These are phyloP conservation scores for Orychophragmus violaceus DNA, from an alignment of 345 rosid species.

Conservation along the genomic window DNA sequence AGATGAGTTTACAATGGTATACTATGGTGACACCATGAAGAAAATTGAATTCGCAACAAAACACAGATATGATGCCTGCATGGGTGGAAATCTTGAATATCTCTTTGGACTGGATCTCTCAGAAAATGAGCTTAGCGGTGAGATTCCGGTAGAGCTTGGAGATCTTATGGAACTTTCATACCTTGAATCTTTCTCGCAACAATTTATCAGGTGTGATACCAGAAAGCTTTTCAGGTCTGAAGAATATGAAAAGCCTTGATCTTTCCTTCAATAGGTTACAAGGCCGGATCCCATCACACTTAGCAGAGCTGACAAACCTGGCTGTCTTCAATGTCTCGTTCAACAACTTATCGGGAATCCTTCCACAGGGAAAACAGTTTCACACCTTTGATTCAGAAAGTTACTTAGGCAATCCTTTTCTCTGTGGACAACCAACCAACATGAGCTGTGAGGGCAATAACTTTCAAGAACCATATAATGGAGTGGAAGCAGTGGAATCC, in stretches of 20 bases:
- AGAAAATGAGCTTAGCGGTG: conserved; percentile 12
- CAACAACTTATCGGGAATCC: no score
- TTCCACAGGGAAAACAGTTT: background rate
- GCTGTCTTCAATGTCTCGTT: no score
- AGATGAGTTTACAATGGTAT: background rate
- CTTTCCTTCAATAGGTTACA: no score
- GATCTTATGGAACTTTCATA: background rate
- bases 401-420: background rate
- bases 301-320: no score
- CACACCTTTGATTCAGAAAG: background rate
- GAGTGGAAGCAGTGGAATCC: background rate
- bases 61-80: background rate
- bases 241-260: no score
- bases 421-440: no score
- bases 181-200: conserved; percentile 37
- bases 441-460: no score
- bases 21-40: background rate
- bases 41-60: background rate
- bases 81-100: background rate
- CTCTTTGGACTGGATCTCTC: conserved; percentile 35
- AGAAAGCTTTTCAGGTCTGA: conserved; percentile 10
- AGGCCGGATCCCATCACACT: no score
- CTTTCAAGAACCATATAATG: background rate
- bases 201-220: conserved; percentile 27
- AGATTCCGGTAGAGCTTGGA: background rate